A percentile compares a stretch with the other conserved stretches of the same genome.
Conservation (phyloP, 306 rosid species). For the Crotalaria pallida region DNA sequence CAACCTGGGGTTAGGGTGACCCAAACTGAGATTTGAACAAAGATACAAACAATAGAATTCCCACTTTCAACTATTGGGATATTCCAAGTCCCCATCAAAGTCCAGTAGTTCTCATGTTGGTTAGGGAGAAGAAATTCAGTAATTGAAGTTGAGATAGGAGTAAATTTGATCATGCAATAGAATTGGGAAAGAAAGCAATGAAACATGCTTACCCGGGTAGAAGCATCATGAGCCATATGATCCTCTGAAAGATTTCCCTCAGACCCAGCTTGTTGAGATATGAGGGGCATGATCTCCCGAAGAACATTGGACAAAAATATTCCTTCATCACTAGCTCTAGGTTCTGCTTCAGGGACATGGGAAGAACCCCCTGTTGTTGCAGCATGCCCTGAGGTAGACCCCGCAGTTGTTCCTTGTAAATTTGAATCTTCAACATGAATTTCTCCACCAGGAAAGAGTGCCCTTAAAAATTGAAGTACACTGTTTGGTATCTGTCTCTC, state of each 20-base stretch:
- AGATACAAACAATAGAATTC: background rate
- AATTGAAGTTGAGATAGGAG: constrained; percentile 2
- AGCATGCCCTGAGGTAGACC: constrained; percentile 39
- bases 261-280: constrained; percentile 52
- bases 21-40: constrained; percentile 3
- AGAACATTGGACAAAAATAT: constrained; percentile 71
- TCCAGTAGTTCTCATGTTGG: background rate
- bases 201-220: constrained; percentile 47
- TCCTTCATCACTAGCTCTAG: constrained; percentile 67
- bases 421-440: constrained; percentile 69
- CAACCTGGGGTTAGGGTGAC: background rate
- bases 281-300: constrained; percentile 70
- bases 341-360: constrained; percentile 55
- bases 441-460: constrained; percentile 87
- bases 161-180: background rate
- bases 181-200: background rate
- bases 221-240: constrained; percentile 36
- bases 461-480: constrained; percentile 56
- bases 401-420: constrained; percentile 45
- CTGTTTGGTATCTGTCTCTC: constrained; percentile 63
- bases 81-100: constrained; percentile 11
- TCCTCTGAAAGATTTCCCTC: constrained; percentile 46
- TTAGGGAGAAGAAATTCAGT: background rate
- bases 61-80: background rate
- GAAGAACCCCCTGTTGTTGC: constrained; percentile 44